phyloP scores from a whole-genome alignment of 2,329 filamentous ascomycete species.

The Exophiala sideris region DNA sequence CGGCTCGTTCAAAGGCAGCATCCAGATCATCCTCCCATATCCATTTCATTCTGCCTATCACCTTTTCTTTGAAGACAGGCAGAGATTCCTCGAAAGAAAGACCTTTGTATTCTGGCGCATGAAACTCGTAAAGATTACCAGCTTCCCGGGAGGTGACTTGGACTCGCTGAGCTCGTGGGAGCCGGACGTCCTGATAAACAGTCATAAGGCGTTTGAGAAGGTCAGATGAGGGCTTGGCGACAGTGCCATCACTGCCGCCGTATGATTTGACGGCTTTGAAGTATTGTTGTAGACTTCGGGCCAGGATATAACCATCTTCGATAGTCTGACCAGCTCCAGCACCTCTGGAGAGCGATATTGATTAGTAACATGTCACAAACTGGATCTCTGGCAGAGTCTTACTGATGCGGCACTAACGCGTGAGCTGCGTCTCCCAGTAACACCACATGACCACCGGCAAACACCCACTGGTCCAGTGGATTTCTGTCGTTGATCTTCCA shows the following conservation, averaged over 20 bases:
- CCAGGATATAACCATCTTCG: constrained; percentile 53
- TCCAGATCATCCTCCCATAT: constrained; percentile 37
- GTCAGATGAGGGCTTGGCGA: constrained; percentile 22
- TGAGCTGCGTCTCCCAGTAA: constrained; percentile 36
- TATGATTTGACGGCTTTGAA: neutral
- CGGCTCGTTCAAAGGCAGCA: constrained; percentile 19
- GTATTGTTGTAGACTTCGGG: constrained; percentile 14
- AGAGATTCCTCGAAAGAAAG: constrained; percentile 37
- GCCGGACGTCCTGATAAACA: constrained; percentile 15
- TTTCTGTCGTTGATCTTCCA: constrained; percentile 24
- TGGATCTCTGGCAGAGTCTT: constrained; percentile 1
- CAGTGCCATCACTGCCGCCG: too few relatives aligned
- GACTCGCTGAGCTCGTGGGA: constrained; percentile 19
- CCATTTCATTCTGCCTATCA: constrained; percentile 33
- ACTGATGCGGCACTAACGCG: constrained; percentile 35
- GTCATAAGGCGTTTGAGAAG: constrained; percentile 29
- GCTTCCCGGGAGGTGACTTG: constrained; percentile 13
- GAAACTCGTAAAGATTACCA: constrained; percentile 36
- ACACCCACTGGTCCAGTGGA: constrained; percentile 23
- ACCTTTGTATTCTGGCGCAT: constrained; percentile 34
- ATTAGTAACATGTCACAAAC: neutral
- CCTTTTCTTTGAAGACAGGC: constrained; percentile 31
- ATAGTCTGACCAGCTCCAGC: constrained; percentile 64
- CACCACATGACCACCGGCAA: constrained; percentile 23
- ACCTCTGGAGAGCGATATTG: constrained; percentile 39